These are phyloP conservation scores for Eremochloa ophiuroides DNA, from an alignment of 176 grass and related monocot genomes.

Conservation along the genomic window DNA sequence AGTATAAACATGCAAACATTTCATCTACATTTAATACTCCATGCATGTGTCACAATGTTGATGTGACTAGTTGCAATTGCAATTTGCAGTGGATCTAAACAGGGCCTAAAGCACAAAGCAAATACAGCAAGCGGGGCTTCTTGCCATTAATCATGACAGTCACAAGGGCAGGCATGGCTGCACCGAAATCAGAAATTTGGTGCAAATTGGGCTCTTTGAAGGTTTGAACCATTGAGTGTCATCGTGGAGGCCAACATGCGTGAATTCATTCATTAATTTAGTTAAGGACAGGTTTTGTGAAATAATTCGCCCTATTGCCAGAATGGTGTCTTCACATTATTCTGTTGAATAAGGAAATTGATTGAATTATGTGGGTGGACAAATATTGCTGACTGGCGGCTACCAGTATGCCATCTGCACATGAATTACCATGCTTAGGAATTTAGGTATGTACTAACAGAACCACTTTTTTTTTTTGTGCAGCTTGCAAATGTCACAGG, in stretches of 20 bases:
- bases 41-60: no score
- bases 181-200: slow-evolving; percentile 28
- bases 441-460: slow-evolving; percentile 11
- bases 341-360: slow-evolving; percentile 19
- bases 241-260: slow-evolving; percentile 1
- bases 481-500: no score
- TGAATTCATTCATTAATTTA: slow-evolving; percentile 42
- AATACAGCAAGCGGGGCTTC: slow-evolving; percentile 36
- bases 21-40: no score
- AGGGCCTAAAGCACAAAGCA: neutral
- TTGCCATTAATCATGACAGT: slow-evolving; percentile 29
- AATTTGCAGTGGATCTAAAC: no score
- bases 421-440: slow-evolving; percentile 27
- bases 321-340: neutral
- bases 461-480: no score
- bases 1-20: no score
- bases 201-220: slow-evolving; percentile 30
- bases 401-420: neutral
- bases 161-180: slow-evolving; percentile 15
- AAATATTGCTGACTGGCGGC: slow-evolving; percentile 2
- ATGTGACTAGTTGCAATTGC: no score
- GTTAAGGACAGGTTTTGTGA: slow-evolving; percentile 38
- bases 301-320: slow-evolving; percentile 17
- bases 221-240: slow-evolving; percentile 17
- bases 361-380: neutral